Percentiles rank a stretch among this genome's conserved stretches.
Conservation (phyloP, 2,329 filamentous ascomycete species). For the Fusarium verrucosum region DNA sequence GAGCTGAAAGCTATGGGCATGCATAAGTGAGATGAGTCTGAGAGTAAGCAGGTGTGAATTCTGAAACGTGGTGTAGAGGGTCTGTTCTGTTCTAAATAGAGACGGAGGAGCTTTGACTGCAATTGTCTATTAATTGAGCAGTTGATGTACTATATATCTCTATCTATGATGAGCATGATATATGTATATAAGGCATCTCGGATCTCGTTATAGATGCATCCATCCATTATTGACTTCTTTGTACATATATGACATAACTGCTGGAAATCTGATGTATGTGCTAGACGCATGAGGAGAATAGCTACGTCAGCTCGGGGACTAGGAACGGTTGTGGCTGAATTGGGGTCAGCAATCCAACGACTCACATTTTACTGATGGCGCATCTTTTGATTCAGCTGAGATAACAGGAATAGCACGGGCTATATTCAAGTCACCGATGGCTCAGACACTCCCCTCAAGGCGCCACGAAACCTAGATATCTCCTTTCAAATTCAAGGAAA, state of each 20-base stretch:
- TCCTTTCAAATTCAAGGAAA: not conserved
- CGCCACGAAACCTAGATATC: not conserved
- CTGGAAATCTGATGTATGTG: not conserved
- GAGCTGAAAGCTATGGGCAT: not conserved
- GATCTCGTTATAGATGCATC: not conserved
- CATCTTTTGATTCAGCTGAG: not conserved
- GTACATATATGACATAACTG: not conserved
- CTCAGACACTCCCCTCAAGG: not conserved
- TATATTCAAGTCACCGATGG: slow-evolving; percentile 22
- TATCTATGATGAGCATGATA: no score
- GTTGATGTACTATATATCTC: not conserved
- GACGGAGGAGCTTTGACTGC: not conserved
- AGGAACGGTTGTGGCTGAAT: not conserved
- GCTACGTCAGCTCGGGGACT: not conserved
- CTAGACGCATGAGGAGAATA: not conserved
- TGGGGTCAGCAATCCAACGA: not conserved
- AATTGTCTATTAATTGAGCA: not conserved
- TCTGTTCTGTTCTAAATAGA: no score
- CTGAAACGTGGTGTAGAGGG: not conserved
- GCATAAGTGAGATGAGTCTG: not conserved
- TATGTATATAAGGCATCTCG: no score
- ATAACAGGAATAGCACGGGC: not conserved
- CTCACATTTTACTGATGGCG: not conserved
- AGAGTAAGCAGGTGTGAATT: not conserved
- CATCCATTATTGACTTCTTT: not conserved